Evolutionary conservation across 208 protist species (phyloP).

Genomic region (Trypanosoma avium): DNA sequence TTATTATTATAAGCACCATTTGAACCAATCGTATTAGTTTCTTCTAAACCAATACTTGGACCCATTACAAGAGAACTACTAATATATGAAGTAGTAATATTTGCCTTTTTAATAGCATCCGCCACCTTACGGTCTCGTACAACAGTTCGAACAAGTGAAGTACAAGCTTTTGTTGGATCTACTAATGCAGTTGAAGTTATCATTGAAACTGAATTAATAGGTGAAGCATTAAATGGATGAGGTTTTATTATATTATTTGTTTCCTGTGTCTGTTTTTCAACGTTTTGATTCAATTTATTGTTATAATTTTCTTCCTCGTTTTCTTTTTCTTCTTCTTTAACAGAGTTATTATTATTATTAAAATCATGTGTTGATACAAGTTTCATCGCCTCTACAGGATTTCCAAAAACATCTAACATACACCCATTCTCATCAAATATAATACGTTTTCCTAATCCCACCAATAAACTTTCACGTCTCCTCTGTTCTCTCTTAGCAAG

Average conservation of each 20-base stretch:
- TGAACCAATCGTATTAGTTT: constrained; percentile 6
- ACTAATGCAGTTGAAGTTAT: constrained; percentile 35
- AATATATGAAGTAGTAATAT: constrained; percentile 75
- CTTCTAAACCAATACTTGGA: constrained; percentile 29
- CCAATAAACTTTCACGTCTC: constrained; percentile 63
- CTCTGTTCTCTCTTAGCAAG: constrained; percentile 64
- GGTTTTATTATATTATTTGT: neutral
- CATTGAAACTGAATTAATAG: neutral
- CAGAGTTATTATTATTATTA: too few relatives aligned
- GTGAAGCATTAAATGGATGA: too few relatives aligned
- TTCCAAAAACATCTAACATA: constrained; percentile 61
- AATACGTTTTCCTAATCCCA: constrained; percentile 65
- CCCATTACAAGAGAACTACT: constrained; percentile 56
- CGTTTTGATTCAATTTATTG: neutral
- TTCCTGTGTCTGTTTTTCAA: neutral
- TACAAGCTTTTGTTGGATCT: constrained; percentile 43
- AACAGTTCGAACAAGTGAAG: constrained; percentile 47
- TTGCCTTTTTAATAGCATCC: constrained; percentile 65
- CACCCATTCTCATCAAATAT: constrained; percentile 63
- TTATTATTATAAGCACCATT: neutral
- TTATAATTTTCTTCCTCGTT: constrained; percentile 34
- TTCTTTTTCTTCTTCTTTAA: too few relatives aligned
- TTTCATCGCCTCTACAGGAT: too few relatives aligned
- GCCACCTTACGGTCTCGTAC: constrained; percentile 56
- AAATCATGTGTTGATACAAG: too few relatives aligned